Percentiles rank a stretch among this genome's conserved stretches.
phyloP scores from a whole-genome alignment of 148 eudicot genomes.

The Nyssa sinensis region DNA sequence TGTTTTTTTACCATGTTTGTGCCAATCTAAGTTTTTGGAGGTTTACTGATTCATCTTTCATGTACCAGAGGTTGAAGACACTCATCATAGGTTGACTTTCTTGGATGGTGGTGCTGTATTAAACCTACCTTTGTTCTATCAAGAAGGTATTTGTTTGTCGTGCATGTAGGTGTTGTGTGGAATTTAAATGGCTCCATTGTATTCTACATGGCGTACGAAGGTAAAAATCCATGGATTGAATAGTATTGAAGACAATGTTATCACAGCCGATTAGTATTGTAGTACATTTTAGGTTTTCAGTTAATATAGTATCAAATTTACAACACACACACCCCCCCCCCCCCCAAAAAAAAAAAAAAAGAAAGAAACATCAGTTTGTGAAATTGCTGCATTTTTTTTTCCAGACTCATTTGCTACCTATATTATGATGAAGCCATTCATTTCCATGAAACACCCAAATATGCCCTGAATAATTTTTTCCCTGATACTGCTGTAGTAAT shows the following conservation, averaged over 20 bases:
- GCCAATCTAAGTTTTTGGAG: slow-evolving; percentile 8
- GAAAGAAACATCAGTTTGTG: not conserved
- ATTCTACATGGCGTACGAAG: not conserved
- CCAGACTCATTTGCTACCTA: not conserved
- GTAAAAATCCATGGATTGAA: not conserved
- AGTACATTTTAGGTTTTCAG: not conserved
- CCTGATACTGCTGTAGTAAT: not conserved
- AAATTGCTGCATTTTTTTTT: not conserved
- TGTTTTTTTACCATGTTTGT: not conserved
- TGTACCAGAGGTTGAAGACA: slow-evolving; percentile 85
- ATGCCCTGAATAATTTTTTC: not conserved
- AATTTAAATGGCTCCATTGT: not conserved
- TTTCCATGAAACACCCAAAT: not conserved
- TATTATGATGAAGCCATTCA: not conserved
- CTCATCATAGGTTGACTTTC: slow-evolving; percentile 65
- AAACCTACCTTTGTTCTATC: slow-evolving; percentile 70
- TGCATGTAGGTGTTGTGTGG: not conserved
- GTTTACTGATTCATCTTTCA: slow-evolving; percentile 20
- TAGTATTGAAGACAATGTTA: not conserved
- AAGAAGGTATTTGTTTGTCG: slow-evolving; percentile 56
- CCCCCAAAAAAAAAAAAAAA: too few species aligned
- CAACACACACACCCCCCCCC: too few species aligned
- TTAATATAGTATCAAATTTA: not conserved
- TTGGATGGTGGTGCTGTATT: slow-evolving; percentile 77
- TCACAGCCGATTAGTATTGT: not conserved